phyloP scores from a whole-genome alignment of 345 rosid species.

The Citrus inodora region DNA sequence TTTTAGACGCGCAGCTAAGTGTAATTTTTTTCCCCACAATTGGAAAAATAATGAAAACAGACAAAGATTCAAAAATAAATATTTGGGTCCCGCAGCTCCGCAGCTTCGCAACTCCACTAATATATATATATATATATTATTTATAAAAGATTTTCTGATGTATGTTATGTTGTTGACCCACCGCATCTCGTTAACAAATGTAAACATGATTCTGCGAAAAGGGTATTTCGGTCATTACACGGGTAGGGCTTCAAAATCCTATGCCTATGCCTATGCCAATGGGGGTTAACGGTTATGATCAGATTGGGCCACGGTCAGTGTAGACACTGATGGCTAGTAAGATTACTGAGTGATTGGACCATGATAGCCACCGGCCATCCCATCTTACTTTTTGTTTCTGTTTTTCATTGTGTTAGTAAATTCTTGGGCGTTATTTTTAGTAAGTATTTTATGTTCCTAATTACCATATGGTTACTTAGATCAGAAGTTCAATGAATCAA shows the following conservation, averaged over 20 bases:
- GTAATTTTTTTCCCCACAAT: background rate
- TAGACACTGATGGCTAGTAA: background rate
- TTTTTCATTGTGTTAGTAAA: no score
- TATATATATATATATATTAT: background rate
- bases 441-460: background rate
- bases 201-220: conserved; percentile 1
- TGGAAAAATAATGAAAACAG: background rate
- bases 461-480: background rate
- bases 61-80: conserved; percentile 17
- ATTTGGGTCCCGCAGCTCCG: conserved; percentile 18
- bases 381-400: background rate
- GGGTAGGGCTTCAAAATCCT: background rate
- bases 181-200: background rate
- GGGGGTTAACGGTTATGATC: background rate
- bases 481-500: background rate
- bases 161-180: conserved; percentile 10
- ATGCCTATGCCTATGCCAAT: background rate
- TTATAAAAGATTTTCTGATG: background rate
- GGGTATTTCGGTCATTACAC: conserved; percentile 10
- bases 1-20: background rate
- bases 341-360: conserved; percentile 23
- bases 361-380: conserved; percentile 15
- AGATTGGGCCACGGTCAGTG: conserved; percentile 6
- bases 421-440: background rate
- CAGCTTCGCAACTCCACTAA: conserved; percentile 15